phyloP scores from a whole-genome alignment of 2,329 filamentous ascomycete species.

The Fusarium chaquense region DNA sequence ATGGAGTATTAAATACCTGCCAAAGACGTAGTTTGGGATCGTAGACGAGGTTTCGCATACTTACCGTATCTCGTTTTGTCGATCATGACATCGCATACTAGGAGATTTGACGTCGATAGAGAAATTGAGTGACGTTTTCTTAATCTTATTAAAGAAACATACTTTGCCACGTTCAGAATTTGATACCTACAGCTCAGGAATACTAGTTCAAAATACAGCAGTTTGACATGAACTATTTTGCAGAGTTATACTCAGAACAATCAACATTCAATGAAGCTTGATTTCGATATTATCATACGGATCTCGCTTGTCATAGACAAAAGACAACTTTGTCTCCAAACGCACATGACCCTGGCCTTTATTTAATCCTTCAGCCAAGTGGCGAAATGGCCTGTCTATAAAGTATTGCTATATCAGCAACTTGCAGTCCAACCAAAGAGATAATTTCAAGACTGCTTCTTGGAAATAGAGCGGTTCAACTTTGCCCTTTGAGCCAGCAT shows the following conservation, averaged over 20 bases:
- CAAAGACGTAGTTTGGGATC: not conserved
- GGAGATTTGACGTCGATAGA: not conserved
- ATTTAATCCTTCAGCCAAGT: not conserved
- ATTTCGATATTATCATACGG: not conserved
- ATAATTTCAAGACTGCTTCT: slow-evolving; percentile 4
- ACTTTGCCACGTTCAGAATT: no score
- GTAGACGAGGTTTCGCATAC: not conserved
- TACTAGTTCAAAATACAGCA: not conserved
- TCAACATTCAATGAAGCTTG: not conserved
- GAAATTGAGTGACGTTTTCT: not conserved
- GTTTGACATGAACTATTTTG: not conserved
- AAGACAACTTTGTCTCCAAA: not conserved
- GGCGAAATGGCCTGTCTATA: not conserved
- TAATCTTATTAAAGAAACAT: not conserved
- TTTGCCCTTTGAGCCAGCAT: slow-evolving; percentile 43
- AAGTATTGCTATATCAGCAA: not conserved
- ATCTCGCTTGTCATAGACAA: not conserved
- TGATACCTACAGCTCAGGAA: no score
- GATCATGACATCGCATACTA: not conserved
- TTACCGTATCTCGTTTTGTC: not conserved
- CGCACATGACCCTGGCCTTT: not conserved
- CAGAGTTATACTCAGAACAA: not conserved
- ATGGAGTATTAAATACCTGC: no score
- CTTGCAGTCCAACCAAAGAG: rapidly evolving
- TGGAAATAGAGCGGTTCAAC: not conserved